Evolutionary conservation across 371 early-diverging fungal species (phyloP).

Genomic region (Rhizopus delemar): DNA sequence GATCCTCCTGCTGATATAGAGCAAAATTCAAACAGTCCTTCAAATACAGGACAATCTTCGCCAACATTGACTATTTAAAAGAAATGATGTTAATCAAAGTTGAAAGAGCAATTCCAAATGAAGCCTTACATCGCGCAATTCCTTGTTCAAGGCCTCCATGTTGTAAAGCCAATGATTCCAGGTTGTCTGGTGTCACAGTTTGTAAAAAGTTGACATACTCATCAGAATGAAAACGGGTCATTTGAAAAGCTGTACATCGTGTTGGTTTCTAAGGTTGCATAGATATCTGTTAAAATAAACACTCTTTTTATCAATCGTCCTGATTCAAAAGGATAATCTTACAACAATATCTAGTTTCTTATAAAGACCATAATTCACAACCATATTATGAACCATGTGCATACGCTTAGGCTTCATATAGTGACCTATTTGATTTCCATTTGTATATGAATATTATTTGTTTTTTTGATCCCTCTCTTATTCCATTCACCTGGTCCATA

Average conservation of each 20-base stretch:
- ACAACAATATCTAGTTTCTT: slow-evolving; percentile 91
- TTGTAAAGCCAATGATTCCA: slow-evolving; percentile 78
- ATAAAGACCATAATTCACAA: slow-evolving; percentile 94
- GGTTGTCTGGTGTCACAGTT: slow-evolving; percentile 92
- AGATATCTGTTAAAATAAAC: not conserved
- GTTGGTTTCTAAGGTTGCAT: slow-evolving; percentile 65
- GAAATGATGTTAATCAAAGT: not conserved
- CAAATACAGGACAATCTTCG: slow-evolving; percentile 98
- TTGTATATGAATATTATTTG: not conserved
- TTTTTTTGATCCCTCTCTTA: not conserved
- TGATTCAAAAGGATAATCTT: slow-evolving; percentile 20
- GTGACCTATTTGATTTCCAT: slow-evolving; percentile 57
- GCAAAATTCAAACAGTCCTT: slow-evolving; percentile 96
- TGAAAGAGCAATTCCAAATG: not conserved
- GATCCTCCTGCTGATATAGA: slow-evolving; percentile 94
- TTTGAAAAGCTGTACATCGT: slow-evolving; percentile 90
- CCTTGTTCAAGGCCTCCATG: slow-evolving; percentile 63
- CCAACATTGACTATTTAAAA: slow-evolving; percentile 76
- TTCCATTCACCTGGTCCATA: slow-evolving; percentile 74
- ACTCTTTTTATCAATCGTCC: not conserved
- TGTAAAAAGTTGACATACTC: slow-evolving; percentile 99
- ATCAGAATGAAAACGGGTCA: slow-evolving; percentile 98
- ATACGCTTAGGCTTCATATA: slow-evolving; percentile 99
- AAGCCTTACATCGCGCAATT: slow-evolving; percentile 70
- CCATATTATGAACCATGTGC: slow-evolving; percentile 96